Evolutionary conservation across 805 yeast genomes (phyloP), one percentile per base, ranked within the genome.

Genomic region (Candida ponderosae): DNA sequence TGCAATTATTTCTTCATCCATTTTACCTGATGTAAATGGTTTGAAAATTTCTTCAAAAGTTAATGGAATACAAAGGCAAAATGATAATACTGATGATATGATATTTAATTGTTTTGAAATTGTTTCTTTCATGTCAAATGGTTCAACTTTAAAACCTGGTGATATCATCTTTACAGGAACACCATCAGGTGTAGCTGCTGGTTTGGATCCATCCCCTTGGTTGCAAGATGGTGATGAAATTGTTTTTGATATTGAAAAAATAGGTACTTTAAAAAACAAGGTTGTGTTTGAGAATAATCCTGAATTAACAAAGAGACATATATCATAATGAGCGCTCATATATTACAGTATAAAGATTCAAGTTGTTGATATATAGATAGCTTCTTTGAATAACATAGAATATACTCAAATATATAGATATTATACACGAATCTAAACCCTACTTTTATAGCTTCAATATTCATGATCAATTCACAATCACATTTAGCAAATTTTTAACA

Each of bases 81-180:
- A 63, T 17, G 64, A 68, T 27, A 53, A 53, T 36, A 72, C 77
- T 4, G 47, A 54, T 20, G 79, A 75, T 48, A 63, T 70, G 65
- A 65, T 74, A 27, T 75, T 73, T 51, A 50, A 57, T 14, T 66
- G 72, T 26, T 53, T 59, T 13, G 57, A 63, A 39, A 56, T 69
- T 29, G 57, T 74, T 20, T 56, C 72, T 13, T 73, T 71, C 50
- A 50, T 74, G 40, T 63, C 72, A 26, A 70, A 67, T 42, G 78
- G 78, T 11, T 58, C 72, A 5, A 74, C 79, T 0, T 59, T 74
- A 29, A 51, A 56, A 34, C 76, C 77, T 2, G 80, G 80, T 30
- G 76, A 72, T 46, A 41, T 74, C 18, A 68, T 74, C 37, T 67
- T 70, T 47, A 73, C 76, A 38, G 80, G 80, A 5, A 74, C 80